Conservation (phyloP, 2,329 filamentous ascomycete species). For the Pezicula radicicola region DNA sequence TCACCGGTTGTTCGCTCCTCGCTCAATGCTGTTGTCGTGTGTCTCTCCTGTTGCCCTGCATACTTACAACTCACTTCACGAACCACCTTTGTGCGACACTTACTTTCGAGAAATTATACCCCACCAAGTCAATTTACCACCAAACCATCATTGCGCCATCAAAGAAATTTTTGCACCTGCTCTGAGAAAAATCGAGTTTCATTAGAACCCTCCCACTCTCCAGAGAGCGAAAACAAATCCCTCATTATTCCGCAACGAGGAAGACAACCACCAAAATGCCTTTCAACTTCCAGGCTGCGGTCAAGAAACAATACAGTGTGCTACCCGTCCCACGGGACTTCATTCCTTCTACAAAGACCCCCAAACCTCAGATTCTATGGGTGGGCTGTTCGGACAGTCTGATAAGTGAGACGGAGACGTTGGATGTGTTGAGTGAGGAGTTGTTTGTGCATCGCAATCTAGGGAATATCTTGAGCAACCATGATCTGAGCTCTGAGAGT, state of each 20-base stretch:
- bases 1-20: too few species aligned
- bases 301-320: neutral
- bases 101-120: too few species aligned
- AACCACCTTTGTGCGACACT: too few species aligned
- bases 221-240: neutral
- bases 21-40: too few species aligned
- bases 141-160: too few species aligned
- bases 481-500: conserved; percentile 56
- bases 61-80: too few species aligned
- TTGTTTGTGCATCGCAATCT: conserved; percentile 40
- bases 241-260: neutral
- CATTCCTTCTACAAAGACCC: neutral
- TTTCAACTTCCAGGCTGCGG: neutral
- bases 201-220: neutral
- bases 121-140: too few species aligned
- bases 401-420: conserved; percentile 1
- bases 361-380: conserved; percentile 2
- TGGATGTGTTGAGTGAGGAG: conserved; percentile 1
- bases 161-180: too few species aligned
- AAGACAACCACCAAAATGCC: neutral
- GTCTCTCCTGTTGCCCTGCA: too few species aligned
- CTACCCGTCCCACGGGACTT: neutral
- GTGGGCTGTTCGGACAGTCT: conserved; percentile 3
- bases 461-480: conserved; percentile 59
- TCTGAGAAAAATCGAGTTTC: too few species aligned